Evolutionary conservation across 768 basidiomycete genomes (phyloP).

Genomic region (Boletus rubescentipes): DNA sequence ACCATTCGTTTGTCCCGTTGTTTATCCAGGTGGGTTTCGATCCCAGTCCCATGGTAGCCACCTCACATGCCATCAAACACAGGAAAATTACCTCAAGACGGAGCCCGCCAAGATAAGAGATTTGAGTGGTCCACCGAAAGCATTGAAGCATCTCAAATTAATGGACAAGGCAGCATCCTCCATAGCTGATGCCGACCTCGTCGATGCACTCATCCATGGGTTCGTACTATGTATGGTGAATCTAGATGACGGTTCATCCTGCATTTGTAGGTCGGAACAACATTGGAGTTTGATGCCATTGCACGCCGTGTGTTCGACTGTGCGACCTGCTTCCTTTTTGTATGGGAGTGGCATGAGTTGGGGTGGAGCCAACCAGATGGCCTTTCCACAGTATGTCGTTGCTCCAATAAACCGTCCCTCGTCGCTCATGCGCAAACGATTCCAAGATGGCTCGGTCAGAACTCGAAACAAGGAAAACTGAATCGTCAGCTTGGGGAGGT

Average conservation of each 20-base stretch:
- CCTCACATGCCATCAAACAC: conserved; percentile 27
- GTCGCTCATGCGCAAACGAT: not conserved
- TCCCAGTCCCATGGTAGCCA: not conserved
- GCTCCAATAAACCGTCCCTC: not conserved
- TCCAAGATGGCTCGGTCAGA: conserved; percentile 92
- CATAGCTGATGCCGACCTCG: conserved; percentile 92
- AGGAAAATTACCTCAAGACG: conserved; percentile 94
- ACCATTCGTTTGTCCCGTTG: conserved; percentile 89
- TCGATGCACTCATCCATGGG: conserved; percentile 94
- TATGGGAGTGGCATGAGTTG: conserved; percentile 73
- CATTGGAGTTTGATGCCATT: conserved; percentile 95
- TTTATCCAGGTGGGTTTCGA: conserved; percentile 77
- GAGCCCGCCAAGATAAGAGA: conserved; percentile 62
- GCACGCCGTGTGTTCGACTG: conserved; percentile 88
- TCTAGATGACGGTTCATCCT: not conserved
- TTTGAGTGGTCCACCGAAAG: conserved; percentile 59
- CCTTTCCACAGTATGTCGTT: conserved; percentile 78
- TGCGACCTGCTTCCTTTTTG: conserved; percentile 80
- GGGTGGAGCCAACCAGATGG: conserved; percentile 62
- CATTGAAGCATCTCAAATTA: conserved; percentile 71
- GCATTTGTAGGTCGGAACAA: conserved; percentile 71
- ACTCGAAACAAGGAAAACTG: conserved; percentile 89
- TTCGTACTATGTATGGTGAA: conserved; percentile 28
- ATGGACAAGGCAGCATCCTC: conserved; percentile 89
- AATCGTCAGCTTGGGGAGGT: conserved; percentile 80